Percentiles rank a stretch among this genome's conserved stretches.
These are phyloP conservation scores for Arthrobotrys megalospora DNA, from an alignment of 2,329 filamentous ascomycete species.

Conservation along the genomic window DNA sequence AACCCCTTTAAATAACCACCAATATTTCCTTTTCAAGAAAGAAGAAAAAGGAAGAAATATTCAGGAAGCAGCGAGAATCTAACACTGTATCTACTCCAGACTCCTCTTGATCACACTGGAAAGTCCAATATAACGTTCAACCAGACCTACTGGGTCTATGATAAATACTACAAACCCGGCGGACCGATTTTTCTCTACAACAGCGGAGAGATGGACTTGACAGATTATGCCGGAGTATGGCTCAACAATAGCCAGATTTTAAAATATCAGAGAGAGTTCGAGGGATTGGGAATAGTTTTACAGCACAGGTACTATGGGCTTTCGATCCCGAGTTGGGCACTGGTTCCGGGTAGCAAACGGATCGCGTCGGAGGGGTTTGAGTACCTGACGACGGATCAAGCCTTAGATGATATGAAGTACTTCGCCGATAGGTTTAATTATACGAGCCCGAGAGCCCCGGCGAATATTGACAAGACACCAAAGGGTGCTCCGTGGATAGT, in stretches of 20 bases:
- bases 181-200: slow-evolving; percentile 63
- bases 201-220: slow-evolving; percentile 54
- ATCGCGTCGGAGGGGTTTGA: slow-evolving; percentile 67
- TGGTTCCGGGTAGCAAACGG: slow-evolving; percentile 67
- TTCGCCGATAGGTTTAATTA: slow-evolving; percentile 68
- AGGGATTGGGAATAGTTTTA: slow-evolving; percentile 63
- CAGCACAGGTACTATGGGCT: slow-evolving; percentile 63
- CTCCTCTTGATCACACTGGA: slow-evolving; percentile 33
- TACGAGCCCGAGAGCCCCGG: slow-evolving; percentile 64
- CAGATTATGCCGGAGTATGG: slow-evolving; percentile 29
- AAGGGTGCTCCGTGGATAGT: slow-evolving; percentile 69
- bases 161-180: slow-evolving; percentile 62
- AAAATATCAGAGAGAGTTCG: slow-evolving; percentile 61
- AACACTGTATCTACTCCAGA: slow-evolving; percentile 1
- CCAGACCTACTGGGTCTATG: slow-evolving; percentile 64
- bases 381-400: slow-evolving; percentile 69
- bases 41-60: no score
- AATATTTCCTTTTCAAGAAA: no score
- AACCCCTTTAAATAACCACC: no score
- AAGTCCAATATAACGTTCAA: slow-evolving; percentile 54
- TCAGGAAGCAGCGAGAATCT: no score
- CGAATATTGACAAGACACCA: slow-evolving; percentile 67
- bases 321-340: slow-evolving; percentile 21
- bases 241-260: slow-evolving; percentile 54
- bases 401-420: slow-evolving; percentile 69